Percentiles rank a stretch among this genome's conserved stretches.
Evolutionary conservation across 176 grass and related monocot genomes (phyloP).

Genomic region (Carex scoparia): DNA sequence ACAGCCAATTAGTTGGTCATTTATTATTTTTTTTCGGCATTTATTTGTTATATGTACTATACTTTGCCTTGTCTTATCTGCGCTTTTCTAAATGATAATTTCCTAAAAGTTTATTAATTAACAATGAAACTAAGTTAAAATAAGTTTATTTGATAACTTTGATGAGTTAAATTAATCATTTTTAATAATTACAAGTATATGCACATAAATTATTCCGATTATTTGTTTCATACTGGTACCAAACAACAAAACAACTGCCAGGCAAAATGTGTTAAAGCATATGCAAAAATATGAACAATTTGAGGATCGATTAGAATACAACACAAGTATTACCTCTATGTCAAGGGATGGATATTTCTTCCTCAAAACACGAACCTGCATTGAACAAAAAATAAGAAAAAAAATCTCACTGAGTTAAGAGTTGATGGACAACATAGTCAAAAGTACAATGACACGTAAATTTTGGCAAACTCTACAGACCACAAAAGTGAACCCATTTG

Average conservation of each 20-base stretch:
- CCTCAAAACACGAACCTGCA: slow-evolving; percentile 67
- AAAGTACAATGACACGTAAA: background rate
- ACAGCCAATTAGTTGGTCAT: too few relatives aligned
- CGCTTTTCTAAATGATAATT: too few relatives aligned
- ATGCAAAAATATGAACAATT: background rate
- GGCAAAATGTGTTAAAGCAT: background rate
- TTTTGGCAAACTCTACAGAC: background rate
- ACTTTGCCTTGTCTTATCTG: too few relatives aligned
- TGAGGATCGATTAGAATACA: background rate
- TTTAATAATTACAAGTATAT: too few relatives aligned
- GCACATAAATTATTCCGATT: too few relatives aligned
- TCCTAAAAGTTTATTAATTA: too few relatives aligned
- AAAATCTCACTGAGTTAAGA: background rate
- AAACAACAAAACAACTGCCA: background rate
- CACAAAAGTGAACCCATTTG: background rate
- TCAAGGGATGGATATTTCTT: slow-evolving; percentile 92
- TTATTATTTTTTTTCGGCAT: too few relatives aligned
- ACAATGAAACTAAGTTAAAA: too few relatives aligned
- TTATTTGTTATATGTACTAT: too few relatives aligned
- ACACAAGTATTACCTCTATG: slow-evolving; percentile 53
- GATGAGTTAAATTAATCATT: too few relatives aligned
- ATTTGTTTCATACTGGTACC: background rate
- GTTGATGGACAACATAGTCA: background rate
- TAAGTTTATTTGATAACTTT: too few relatives aligned
- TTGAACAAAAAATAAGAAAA: background rate